Base-by-base conservation (phyloP, 2,329 filamentous ascomycete species). In the Pseudogymnoascus pannorum region DNA sequence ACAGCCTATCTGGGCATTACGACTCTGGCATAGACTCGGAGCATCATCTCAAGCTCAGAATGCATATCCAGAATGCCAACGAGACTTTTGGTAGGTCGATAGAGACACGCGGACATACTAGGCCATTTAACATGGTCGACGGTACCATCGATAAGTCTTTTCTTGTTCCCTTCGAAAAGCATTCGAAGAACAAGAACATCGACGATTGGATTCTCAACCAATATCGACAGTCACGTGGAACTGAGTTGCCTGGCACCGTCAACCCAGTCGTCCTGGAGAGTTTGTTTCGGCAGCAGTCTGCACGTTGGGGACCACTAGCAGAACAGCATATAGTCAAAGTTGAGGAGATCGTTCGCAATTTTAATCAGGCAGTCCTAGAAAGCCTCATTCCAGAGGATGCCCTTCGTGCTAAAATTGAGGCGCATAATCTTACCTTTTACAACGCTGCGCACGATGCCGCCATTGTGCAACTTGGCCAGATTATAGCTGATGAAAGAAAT, bases 171-270 rank as follows among this genome's bases (percentile, higher is more conserved):
- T 38, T 38, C n/a, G 35, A 38, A 18, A 38, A 38, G 35, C 35
- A 38, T 38, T 18, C 9, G 36, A 40, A 20, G 36, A 40, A 20
- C 36, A 40, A 40, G 8, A 51, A 35, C 38, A 60, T 60, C 22
- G 16, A 40, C 11, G n/a, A 54, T 20, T 54, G 40, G 59, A 60
- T 60, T 35, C 20, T 26, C n/a, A 20, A 51, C 11, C 14, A 31
- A 24, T 59, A 59, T 38, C 33, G 24, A 12, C 33, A 44, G 58
- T 59, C 58, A 20, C 20, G 38, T 22, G 58, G 58, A 26, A 22
- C 24, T 9, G 58, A 59, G 33, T 20, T 59, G 33, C 36, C 36
- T 40, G 58, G 58, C 18, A 59, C 33, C 16, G 38, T 44, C 11
- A 59, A 44, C 33, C 58, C 33, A 44, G 35, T 26, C 24, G 33